These are phyloP conservation scores for Amaranthus hypochondriacus DNA, from an alignment of 148 eudicot species.

Conservation along the genomic window DNA sequence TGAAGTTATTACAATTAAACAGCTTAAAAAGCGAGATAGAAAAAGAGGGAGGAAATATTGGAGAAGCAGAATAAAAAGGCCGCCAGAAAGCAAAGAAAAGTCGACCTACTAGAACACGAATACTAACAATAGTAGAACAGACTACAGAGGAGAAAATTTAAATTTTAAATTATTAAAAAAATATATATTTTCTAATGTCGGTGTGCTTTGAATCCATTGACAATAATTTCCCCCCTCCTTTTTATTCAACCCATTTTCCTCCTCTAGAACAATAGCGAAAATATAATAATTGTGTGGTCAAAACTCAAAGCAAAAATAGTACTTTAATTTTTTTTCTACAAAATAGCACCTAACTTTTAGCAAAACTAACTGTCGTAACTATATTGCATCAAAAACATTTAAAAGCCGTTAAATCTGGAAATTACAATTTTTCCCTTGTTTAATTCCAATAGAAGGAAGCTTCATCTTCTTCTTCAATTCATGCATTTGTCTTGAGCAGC, in stretches of 20 bases:
- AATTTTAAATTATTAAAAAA: too few species aligned
- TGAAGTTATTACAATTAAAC: background rate
- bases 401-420: too few species aligned
- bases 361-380: too few species aligned
- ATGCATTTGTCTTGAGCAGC: too few species aligned
- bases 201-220: slow-evolving; percentile 20
- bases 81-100: slow-evolving; percentile 29
- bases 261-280: background rate
- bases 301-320: background rate
- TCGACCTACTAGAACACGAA: slow-evolving; percentile 19
- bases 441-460: too few species aligned
- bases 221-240: background rate
- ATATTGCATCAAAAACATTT: too few species aligned
- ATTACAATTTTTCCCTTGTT: too few species aligned
- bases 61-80: background rate
- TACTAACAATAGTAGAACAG: background rate
- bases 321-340: too few species aligned
- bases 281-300: background rate
- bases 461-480: too few species aligned
- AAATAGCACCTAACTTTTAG: too few species aligned
- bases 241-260: background rate
- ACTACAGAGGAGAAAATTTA: background rate
- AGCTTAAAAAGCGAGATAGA: background rate
- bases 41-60: slow-evolving; percentile 14
- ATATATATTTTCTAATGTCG: slow-evolving; percentile 7